Conservation (phyloP, 1,139 yeast genomes). For the Zygosaccharomyces sapae region DNA sequence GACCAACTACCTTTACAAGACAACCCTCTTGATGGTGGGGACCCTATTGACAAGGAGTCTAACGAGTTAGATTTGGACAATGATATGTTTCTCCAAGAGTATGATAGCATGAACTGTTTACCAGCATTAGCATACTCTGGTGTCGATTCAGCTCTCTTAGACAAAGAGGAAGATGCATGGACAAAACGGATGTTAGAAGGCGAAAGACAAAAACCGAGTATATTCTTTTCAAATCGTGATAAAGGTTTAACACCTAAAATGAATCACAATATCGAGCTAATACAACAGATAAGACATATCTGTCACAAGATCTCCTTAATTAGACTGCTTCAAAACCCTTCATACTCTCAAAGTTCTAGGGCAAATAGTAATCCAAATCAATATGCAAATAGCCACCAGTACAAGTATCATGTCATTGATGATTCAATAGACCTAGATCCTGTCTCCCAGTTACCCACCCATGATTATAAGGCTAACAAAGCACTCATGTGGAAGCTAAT, state of each 20-base stretch:
- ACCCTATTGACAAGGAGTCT: constrained; percentile 25
- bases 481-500: constrained; percentile 63
- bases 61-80: constrained; percentile 35
- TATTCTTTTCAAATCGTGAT: constrained; percentile 39
- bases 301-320: constrained; percentile 87
- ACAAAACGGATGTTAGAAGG: constrained; percentile 36
- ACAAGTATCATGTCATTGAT: constrained; percentile 38
- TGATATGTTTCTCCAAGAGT: constrained; percentile 63
- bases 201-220: constrained; percentile 29
- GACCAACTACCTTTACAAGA: constrained; percentile 13
- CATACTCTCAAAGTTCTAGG: constrained; percentile 22
- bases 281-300: constrained; percentile 82
- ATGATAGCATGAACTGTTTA: constrained; percentile 75
- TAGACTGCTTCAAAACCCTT: constrained; percentile 74
- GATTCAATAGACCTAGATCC: constrained; percentile 73
- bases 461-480: constrained; percentile 56
- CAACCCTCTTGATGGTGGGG: constrained; percentile 16
- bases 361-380: constrained; percentile 18
- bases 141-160: constrained; percentile 46
- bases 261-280: constrained; percentile 63
- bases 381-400: constrained; percentile 24
- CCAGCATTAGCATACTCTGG: constrained; percentile 64
- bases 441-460: constrained; percentile 57
- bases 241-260: constrained; percentile 61
- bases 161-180: constrained; percentile 49